Base-by-base conservation (phyloP, 2,329 filamentous ascomycete genomes). In the Talaromyces sp. region DNA sequence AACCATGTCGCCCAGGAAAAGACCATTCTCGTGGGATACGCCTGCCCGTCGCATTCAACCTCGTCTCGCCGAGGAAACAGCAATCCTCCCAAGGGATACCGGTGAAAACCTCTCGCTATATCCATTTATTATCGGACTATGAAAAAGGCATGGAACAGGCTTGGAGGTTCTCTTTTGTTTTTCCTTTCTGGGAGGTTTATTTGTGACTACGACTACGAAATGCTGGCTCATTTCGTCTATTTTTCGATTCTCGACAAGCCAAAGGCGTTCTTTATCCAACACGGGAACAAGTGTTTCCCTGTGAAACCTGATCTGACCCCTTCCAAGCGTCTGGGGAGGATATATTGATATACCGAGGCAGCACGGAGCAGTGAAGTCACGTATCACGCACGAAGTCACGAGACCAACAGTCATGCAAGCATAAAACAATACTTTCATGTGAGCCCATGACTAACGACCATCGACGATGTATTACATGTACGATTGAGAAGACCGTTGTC, bases 11-110 rank as follows among this genome's bases (percentile, higher is more conserved):
- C 93, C 61, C 85, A 91, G 67, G 87, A 90, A 70, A 88, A 89
- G 72, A 90, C 85, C 7, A 89, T 96, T 57, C 81, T 91, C 22
- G 92, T 96, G 27, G 93, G 92, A 57, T 95, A 95, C 72, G 84
- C 88, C 58, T 96, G 92, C 77, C 75, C 79, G 53, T 74, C 73
- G 28, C 89, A 91, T 66, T 70, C 74, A 11, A 54, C 64, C 15
- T 47, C 44, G 44, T 11, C 44, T 22, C 61, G 63, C 25, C 54
- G 58, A 53, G 61, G 64, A 17, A 55, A 22, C 5, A 49, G 60
- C 30, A 25, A 53, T 49, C 25, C 68, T 59, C 59, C 61, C 7
- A 70, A 69, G 58, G 66, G 68, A 17, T 68, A 56, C 49, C 59
- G 63, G 44, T 64, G 63, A 60, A 32, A 22, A 13, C 36, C 17